Evolutionary conservation across 108 stramenopile species (phyloP), one percentile per base, ranked within the genome.

Genomic region (Stephanodiscus triporus): DNA sequence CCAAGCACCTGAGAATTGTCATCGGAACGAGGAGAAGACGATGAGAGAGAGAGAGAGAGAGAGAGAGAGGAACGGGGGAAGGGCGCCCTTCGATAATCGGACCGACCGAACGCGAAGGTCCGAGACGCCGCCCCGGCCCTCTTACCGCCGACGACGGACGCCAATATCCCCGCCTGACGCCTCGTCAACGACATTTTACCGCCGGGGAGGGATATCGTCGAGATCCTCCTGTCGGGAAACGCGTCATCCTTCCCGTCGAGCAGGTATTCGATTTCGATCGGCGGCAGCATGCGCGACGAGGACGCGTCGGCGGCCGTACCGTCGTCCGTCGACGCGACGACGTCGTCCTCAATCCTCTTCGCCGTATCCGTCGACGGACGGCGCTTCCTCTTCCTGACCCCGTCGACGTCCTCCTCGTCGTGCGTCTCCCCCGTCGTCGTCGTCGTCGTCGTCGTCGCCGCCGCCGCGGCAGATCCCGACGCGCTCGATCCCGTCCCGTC

Each of bases 101-200:
- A 34, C 32, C 32, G n/a, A n/a, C 5, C 32, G 40, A 11, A 40
- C n/a, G n/a, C n/a, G n/a, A 11, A 11, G 40, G 40, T 40, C 40
- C 4, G 40, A 40, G 8, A 40, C 40, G 40, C 8, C 40, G 40
- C 40, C 23, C 40, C 84, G n/a, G 81, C 82, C 70, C 87, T 72
- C 36, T 87, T 27, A 34, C 90, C 91, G 72, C 89, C 89, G 63
- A 88, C 64, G 32, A 83, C 62, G 13, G 91, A 86, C 30, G 85
- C 91, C n/a, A 80, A 26, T 42, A 92, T 81, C 14, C 91, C 91
- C 24, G 68, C n/a, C 53, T 85, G 84, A 3, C 80, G 79, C 45
- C 48, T 57, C 1, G 86, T 82, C 61, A 89, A 24, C 10, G 49
- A 37, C 11, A 89, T n/a, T n/a, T 75, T 50, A 16, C 85, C 84